phyloP scores from a whole-genome alignment of 768 basidiomycete genomes.

The Leccinum fibrillosum region DNA sequence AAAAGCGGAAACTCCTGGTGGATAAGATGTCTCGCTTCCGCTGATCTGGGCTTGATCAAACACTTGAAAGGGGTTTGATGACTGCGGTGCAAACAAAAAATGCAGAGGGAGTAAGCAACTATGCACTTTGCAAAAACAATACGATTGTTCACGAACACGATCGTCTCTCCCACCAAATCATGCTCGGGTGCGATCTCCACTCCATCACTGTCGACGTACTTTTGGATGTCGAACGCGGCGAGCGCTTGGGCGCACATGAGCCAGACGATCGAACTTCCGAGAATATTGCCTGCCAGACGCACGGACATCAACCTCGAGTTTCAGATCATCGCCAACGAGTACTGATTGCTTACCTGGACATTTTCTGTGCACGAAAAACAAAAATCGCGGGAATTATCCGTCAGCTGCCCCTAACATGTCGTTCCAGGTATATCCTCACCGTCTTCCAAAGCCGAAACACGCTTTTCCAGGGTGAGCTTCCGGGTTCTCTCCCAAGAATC shows the following conservation, averaged over 20 bases:
- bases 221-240: conserved; percentile 42
- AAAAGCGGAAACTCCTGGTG: neutral
- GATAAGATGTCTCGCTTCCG: neutral
- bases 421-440: neutral
- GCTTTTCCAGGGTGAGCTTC: conserved; percentile 13
- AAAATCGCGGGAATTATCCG: no score
- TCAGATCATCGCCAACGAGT: neutral
- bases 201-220: conserved; percentile 35
- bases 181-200: conserved; percentile 43
- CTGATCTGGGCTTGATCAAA: neutral
- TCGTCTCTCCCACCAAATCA: conserved; percentile 21
- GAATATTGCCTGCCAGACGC: neutral
- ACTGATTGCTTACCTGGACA: conserved; percentile 9
- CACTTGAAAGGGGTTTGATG: neutral
- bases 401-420: neutral
- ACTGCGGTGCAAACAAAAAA: neutral
- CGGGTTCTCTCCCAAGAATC: conserved; percentile 17
- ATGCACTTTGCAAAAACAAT: neutral
- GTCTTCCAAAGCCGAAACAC: conserved; percentile 19
- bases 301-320: neutral
- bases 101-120: neutral
- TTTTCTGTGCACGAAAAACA: neutral
- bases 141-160: conserved; percentile 1
- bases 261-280: neutral
- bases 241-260: conserved; percentile 31